Evolutionary conservation across 1,284 basidiomycete species (phyloP), one percentile per base, ranked within the genome.

Genomic region (Pisolithus thermaeus): DNA sequence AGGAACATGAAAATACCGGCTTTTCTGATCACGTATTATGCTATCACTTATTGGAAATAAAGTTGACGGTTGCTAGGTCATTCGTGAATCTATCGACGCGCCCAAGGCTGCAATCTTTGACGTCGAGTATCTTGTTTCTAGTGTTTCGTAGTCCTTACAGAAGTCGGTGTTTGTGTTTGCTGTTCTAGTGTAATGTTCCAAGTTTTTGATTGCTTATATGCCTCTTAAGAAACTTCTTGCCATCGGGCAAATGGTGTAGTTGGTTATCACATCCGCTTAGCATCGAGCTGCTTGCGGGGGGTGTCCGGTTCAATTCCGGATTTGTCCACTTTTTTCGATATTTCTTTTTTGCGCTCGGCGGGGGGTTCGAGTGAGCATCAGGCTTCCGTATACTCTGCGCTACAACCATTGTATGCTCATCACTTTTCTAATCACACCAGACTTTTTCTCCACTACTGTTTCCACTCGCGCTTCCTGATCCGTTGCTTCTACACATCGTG

Each of bases 371-470:
- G 38, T 18, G 18, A 8, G 11, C n/a, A 5, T 4, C 8, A 22
- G 1, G 2, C 8, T 3, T 42, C 12, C 23, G 16, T 42, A 25
- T 4, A 11, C 18, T 40, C 18, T 22, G 23, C 28, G 57, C 50
- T 42, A 56, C 2, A 41, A 32, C 82, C 86, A 91, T 20, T 61
- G 62, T 7, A 91, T 71, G 11, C 74, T 72, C 69, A 89, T 76
- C 12, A 89, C 76, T 50, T 73, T 78, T 59, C 87, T 77, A 14
- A 79, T 83, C 20, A 92, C 84, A 0, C 89, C 87, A 2, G 67
- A 68, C 30, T 70, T 75, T 58, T 72, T 75, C 58, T 88, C 81
- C 76, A 77, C 78, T 5, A 84, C 69, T 1, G 68, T 75, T 51
- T 76, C 69, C 0, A 78, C 74, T 27, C 22, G 50, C 3, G 55